Evolutionary conservation across 208 protist species (phyloP).

Genomic region (Acanthamoeba royreba): DNA sequence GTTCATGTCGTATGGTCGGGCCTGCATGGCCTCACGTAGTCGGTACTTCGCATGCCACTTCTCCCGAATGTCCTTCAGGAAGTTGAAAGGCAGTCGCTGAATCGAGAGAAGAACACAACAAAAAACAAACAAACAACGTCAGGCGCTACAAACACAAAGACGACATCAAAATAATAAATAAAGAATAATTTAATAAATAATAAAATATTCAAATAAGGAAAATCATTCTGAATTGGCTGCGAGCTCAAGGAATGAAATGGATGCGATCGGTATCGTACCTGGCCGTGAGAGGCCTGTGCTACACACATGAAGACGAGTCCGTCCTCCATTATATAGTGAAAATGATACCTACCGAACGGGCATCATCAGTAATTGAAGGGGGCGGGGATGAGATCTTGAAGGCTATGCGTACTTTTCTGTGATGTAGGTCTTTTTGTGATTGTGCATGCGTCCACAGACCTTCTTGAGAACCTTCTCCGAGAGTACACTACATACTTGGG

Average conservation of each 20-base stretch:
- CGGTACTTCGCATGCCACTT: conserved; percentile 14
- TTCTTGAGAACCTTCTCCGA: conserved; percentile 1
- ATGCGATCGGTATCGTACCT: no score
- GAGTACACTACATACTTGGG: background rate
- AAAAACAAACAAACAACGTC: background rate
- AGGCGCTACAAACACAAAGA: background rate
- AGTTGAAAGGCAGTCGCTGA: background rate
- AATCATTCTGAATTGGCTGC: no score
- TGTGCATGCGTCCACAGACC: background rate
- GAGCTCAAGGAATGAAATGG: no score
- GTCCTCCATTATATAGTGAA: conserved; percentile 19
- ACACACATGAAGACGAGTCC: conserved; percentile 9
- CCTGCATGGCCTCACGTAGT: background rate
- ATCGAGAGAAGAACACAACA: background rate
- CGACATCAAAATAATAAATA: background rate
- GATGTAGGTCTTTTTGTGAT: conserved; percentile 14
- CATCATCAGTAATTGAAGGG: background rate
- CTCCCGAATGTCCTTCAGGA: background rate
- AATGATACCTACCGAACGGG: background rate
- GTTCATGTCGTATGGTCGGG: conserved; percentile 15
- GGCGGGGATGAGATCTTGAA: background rate
- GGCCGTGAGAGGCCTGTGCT: background rate
- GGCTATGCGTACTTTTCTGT: background rate
- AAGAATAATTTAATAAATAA: no score
- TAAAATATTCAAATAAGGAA: background rate